Conservation (phyloP, 495 filamentous ascomycete genomes). For the Podospora australis region DNA sequence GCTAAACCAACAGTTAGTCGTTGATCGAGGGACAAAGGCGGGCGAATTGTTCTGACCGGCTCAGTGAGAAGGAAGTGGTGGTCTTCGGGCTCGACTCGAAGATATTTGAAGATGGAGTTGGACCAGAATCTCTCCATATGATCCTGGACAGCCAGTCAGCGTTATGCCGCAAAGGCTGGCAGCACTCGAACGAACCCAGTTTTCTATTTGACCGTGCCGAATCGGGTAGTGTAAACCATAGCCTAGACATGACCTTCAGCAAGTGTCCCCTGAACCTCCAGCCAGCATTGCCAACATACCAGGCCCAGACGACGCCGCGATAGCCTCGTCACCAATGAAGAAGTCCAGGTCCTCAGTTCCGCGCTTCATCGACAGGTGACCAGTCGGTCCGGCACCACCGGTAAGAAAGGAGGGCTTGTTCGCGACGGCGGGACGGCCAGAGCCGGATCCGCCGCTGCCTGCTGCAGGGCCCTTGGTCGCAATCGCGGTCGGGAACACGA, state of each 20-base stretch:
- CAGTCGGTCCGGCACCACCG: constrained; percentile 74
- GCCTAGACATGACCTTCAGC: constrained; percentile 48
- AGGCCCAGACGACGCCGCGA: constrained; percentile 74
- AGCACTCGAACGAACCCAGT: constrained; percentile 60
- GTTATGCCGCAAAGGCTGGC: background rate
- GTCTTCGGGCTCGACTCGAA: constrained; percentile 95
- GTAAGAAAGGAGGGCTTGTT: constrained; percentile 94
- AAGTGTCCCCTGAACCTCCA: no score
- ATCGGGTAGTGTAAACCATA: constrained; percentile 97
- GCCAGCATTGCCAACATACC: no score
- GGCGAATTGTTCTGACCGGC: constrained; percentile 58
- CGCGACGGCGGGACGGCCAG: constrained; percentile 79
- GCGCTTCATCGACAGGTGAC: constrained; percentile 83
- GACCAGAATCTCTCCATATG: constrained; percentile 99
- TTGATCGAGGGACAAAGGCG: background rate
- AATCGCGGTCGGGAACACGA: constrained; percentile 98
- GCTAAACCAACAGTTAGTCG: constrained; percentile 47
- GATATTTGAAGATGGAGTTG: constrained; percentile 99
- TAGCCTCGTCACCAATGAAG: constrained; percentile 96
- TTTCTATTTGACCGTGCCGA: constrained; percentile 94
- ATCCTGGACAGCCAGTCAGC: constrained; percentile 52
- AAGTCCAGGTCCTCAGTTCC: constrained; percentile 97
- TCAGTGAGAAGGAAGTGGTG: constrained; percentile 97
- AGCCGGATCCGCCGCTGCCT: constrained; percentile 66
- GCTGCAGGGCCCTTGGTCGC: constrained; percentile 77